Base-by-base conservation (phyloP, 1,139 yeast species). In the Debaryomyces sp. region DNA sequence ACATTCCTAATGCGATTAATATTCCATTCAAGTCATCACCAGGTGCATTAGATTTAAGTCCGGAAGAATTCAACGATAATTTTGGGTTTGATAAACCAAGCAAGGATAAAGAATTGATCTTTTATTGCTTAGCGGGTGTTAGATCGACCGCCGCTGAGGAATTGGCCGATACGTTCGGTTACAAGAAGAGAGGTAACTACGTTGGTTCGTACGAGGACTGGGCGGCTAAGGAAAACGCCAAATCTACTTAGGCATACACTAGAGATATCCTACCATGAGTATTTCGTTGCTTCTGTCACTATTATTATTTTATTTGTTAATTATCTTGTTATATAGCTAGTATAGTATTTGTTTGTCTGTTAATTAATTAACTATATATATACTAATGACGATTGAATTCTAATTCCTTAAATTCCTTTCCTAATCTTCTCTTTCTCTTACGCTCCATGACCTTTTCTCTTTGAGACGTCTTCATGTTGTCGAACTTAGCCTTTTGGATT, bases 121-220 rank as follows among this genome's bases (percentile, higher is more conserved):
- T 94, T 69, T 92, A 92, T 71, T 94, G 99, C 71, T 82, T 88
- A 50, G 96, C 89, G 5, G 99, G 99, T 47, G 89, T 91, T 43
- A 84, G 99, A 73, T 87, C 96, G 38, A 79, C 91, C 42, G 90
- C 91, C 50, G 95, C 97, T 40, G 97, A 91, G 63, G 96, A 89
- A 61, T 77, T 92, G 62, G 99, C 98, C 23, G 82, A 84, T 54
- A 87, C 96, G 29, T 89, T 85, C 70, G 99, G 98, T 15, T 94
- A 91, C 70, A 75, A 81, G 51, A 80, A 87, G 55, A 77, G 92
- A 59, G 88, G 89, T 48, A 85, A 87, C 62, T 87, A 92, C 68
- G 71, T 78, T 35, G 98, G 98, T 6, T 88, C 96, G 8, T 89
- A 84, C 68, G 84, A 81, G 60, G 97, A 92, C 66, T 92, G 98